phyloP scores from a whole-genome alignment of 805 yeast genomes.

The Candida silvicultrix region DNA sequence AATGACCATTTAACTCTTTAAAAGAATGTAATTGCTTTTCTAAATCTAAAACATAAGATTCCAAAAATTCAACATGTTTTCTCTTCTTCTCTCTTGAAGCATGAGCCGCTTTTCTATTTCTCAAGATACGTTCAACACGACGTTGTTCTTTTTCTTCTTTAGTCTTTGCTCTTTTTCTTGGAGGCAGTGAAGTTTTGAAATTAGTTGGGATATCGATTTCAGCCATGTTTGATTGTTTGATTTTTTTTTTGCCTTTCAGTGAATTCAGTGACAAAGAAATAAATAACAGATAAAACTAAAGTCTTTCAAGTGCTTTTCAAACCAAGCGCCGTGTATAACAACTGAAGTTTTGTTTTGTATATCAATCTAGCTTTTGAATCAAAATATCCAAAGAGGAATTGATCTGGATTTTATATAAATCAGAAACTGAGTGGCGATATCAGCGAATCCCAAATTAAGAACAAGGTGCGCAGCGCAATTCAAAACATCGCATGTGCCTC shows the following conservation, averaged over 20 bases:
- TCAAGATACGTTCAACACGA: slow-evolving; percentile 82
- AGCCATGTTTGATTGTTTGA: slow-evolving; percentile 15
- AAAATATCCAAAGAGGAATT: background rate
- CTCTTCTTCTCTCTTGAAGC: slow-evolving; percentile 96
- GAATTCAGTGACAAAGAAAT: too few relatives aligned
- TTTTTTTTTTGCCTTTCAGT: too few relatives aligned
- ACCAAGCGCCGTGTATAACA: background rate
- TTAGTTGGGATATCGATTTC: slow-evolving; percentile 26
- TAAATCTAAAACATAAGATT: slow-evolving; percentile 27
- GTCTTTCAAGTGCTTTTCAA: background rate
- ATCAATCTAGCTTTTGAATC: background rate
- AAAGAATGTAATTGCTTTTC: slow-evolving; percentile 18
- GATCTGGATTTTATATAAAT: background rate
- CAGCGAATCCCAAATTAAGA: background rate
- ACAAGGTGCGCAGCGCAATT: background rate
- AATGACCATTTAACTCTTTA: slow-evolving; percentile 9
- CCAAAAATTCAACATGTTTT: slow-evolving; percentile 81
- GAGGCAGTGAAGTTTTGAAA: slow-evolving; percentile 62
- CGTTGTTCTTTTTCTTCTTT: slow-evolving; percentile 97
- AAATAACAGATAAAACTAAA: background rate
- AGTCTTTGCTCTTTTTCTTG: slow-evolving; percentile 94
- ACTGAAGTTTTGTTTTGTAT: background rate
- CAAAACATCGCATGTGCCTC: background rate
- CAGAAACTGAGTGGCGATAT: background rate
- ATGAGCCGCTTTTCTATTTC: slow-evolving; percentile 96